phyloP scores from a whole-genome alignment of 352 stramenopile species.

The Phytophthora hybrid region DNA sequence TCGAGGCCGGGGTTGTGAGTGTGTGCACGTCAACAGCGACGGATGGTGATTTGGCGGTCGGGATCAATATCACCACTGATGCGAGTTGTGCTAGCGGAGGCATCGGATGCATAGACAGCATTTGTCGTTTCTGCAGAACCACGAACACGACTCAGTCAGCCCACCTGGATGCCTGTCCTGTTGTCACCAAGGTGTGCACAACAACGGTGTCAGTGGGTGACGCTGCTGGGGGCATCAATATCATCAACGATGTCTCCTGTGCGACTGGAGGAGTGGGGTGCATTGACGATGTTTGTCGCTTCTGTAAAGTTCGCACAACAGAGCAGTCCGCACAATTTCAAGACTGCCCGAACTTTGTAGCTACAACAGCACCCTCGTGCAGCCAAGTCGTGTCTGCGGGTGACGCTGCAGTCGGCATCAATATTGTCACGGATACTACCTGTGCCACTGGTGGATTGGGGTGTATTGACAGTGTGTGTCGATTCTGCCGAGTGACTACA shows the following conservation, averaged over 20 bases:
- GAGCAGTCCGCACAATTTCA: slow-evolving; percentile 26
- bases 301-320: slow-evolving; percentile 36
- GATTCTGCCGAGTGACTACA: slow-evolving; percentile 38
- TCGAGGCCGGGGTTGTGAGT: not conserved
- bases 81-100: slow-evolving; percentile 32
- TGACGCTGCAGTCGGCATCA: slow-evolving; percentile 39
- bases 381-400: slow-evolving; percentile 17
- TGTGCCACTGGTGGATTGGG: slow-evolving; percentile 46
- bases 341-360: slow-evolving; percentile 7
- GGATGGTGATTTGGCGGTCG: slow-evolving; percentile 39
- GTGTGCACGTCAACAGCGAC: slow-evolving; percentile 32
- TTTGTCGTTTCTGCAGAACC: slow-evolving; percentile 48
- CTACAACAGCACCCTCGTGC: not conserved
- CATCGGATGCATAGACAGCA: slow-evolving; percentile 37
- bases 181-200: slow-evolving; percentile 13
- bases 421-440: slow-evolving; percentile 38
- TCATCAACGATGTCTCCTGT: slow-evolving; percentile 41
- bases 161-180: slow-evolving; percentile 20
- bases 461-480: slow-evolving; percentile 44
- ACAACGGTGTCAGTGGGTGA: slow-evolving; percentile 33
- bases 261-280: slow-evolving; percentile 46
- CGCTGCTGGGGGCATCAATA: slow-evolving; percentile 36
- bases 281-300: slow-evolving; percentile 44
- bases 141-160: slow-evolving; percentile 21
- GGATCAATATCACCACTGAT: slow-evolving; percentile 40